phyloP scores from a whole-genome alignment of 2,329 filamentous ascomycete species.

The Aspergillus sp. region DNA sequence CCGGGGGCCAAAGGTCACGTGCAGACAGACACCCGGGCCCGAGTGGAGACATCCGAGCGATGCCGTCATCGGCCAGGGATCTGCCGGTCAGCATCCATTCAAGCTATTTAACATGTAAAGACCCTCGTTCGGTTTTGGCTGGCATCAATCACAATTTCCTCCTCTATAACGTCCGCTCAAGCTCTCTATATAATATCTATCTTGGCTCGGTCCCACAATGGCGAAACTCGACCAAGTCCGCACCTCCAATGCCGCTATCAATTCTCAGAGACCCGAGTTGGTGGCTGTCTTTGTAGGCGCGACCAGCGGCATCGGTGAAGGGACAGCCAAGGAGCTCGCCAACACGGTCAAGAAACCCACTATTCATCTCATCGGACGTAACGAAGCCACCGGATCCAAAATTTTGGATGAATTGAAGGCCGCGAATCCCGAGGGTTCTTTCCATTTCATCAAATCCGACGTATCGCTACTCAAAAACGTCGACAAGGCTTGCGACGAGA shows the following conservation, averaged over 20 bases:
- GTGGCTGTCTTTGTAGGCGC: conserved; percentile 54
- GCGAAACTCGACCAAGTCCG: conserved; percentile 11
- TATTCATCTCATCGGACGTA: conserved; percentile 52
- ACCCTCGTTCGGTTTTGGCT: background rate
- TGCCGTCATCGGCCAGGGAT: background rate
- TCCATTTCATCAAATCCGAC: conserved; percentile 15
- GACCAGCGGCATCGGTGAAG: conserved; percentile 53
- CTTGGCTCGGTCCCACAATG: background rate
- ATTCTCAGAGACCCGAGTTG: conserved; percentile 37
- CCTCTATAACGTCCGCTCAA: too few species aligned
- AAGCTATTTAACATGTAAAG: background rate
- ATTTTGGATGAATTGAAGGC: conserved; percentile 45
- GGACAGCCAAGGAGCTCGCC: conserved; percentile 47
- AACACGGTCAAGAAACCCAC: conserved; percentile 40
- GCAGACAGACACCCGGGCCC: too few species aligned
- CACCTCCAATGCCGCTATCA: conserved; percentile 12
- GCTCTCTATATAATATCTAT: too few species aligned
- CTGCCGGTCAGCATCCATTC: background rate
- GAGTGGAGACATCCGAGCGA: background rate
- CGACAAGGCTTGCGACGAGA: conserved; percentile 51
- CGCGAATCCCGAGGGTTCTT: conserved; percentile 38
- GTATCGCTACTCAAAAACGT: conserved; percentile 49
- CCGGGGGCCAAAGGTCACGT: background rate
- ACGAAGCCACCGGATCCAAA: conserved; percentile 31
- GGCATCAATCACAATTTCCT: background rate